Evolutionary conservation across 495 filamentous ascomycete genomes (phyloP), one percentile per base, ranked within the genome.

Genomic region (Xylaria sp.): DNA sequence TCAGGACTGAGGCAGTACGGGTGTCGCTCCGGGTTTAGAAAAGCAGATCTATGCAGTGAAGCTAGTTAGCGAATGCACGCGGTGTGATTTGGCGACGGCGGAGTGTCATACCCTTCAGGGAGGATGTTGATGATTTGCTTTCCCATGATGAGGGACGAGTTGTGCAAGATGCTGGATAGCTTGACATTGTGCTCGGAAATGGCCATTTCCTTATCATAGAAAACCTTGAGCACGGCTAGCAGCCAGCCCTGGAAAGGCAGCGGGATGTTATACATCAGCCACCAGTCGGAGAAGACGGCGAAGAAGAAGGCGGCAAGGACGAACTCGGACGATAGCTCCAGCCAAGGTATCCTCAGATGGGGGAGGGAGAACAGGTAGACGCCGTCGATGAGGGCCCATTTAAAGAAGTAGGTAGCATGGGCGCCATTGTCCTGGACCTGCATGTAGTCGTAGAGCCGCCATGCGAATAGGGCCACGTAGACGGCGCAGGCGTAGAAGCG

Each of bases 41-140:
- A 84, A 15, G 93, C 96, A 69, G 94, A 97, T 5, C 93, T 95
- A 75, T n/a, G 53, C 55, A 70, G 46, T 1, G 41, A 52, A 62
- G 41, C 71, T 73, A 53, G 74, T 80, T 50, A 79, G 73, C 33
- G 37, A 24, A 44, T 46, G 26, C n/a, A 41, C 33, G 44, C 3
- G 29, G n/a, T 59, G n/a, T 61, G 33, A 44, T 67, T 35, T 40
- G 5, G 29, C 12, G 68, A 11, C 43, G 21, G 24, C 7, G 24
- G 58, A 31, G 31, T 40, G 24, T 82, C 90, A 75, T 79, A 95
- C 90, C 96, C 96, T 86, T 99, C 96, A 3, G 96, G 96, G 35
- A 99, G 84, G 78, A 98, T 97, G 76, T 99, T 94, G 76, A 99
- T 94, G 72, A 97, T 95, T 82, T 97, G 93, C 78, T 93, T 95